Base-by-base conservation (phyloP, 495 filamentous ascomycete genomes). In the Penicillium parvum region DNA sequence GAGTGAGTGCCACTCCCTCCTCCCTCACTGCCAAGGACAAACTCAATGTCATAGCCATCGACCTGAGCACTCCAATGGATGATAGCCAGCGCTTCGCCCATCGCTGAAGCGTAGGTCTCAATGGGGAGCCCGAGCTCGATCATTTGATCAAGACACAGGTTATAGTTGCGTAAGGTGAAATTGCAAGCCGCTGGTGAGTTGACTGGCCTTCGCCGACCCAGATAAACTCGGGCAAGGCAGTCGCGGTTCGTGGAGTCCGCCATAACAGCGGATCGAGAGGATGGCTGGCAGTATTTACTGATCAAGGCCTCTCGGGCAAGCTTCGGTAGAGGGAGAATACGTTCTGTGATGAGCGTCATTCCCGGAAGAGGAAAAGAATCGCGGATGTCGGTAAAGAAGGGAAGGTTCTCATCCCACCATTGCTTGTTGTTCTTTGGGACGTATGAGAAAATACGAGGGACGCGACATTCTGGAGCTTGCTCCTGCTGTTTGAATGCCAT, bases 1-100 rank as follows among this genome's bases (percentile, higher is more conserved):
- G 20, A 9, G 21, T 38, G 39, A 2, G n/a, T 39, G 3, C 3
- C 21, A 6, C n/a, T n/a, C n/a, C n/a, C n/a, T n/a, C 27, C 25
- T 16, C 20, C 29, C 29, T 40, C 40, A 27, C 37, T 45, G 0
- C 63, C 71, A 6, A 75, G 66, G 10, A 73, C 71, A 38, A 73
- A 73, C 40, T 75, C 71, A 26, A 73, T 60, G 37, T 72, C 71
- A 25, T 60, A 61, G 1, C 50, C 67, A 41, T 73, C 69, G 2
- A 73, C 39, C 15, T 50, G 32, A 2, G 48, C 66, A 1, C 32
- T 26, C 71, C 71, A 73, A 27, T 69, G 56, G 1, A 72, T 37
- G 7, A 64, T 49, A 0, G 71, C 71, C 1, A 71, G 42, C 3
- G 67, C 58, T 28, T 69, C 59, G 2, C 66, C 71, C 46, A 75